These are phyloP conservation scores for Delonix regia DNA, from an alignment of 306 rosid species.

Conservation along the genomic window DNA sequence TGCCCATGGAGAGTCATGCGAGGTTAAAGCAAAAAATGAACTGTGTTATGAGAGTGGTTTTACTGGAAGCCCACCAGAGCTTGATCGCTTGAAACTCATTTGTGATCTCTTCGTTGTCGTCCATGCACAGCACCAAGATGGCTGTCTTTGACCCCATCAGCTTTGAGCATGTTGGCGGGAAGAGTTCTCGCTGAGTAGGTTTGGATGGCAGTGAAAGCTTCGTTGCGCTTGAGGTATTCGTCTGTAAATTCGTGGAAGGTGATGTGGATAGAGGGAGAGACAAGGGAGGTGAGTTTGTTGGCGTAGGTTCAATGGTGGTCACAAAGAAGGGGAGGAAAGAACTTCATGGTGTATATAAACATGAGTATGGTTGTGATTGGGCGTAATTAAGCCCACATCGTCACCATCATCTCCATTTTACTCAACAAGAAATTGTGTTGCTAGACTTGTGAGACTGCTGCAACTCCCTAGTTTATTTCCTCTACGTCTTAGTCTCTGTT, in stretches of 20 bases:
- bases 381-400: constrained; percentile 42
- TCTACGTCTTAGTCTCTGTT: too few species aligned
- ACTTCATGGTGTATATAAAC: constrained; percentile 43
- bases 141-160: constrained; percentile 46
- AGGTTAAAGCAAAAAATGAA: too few species aligned
- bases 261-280: constrained; percentile 58
- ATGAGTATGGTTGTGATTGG: constrained; percentile 43
- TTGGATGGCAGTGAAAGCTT: constrained; percentile 44
- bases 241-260: constrained; percentile 48
- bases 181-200: constrained; percentile 46
- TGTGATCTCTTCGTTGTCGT: constrained; percentile 55
- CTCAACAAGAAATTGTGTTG: too few species aligned
- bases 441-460: too few species aligned
- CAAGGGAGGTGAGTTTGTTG: constrained; percentile 2
- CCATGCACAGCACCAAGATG: constrained; percentile 52
- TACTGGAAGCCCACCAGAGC: constrained; percentile 54
- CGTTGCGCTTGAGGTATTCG: constrained; percentile 36
- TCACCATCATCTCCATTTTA: constrained; percentile 27
- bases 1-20: too few species aligned
- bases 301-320: constrained; percentile 14
- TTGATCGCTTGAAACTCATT: constrained; percentile 45
- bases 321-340: constrained; percentile 38
- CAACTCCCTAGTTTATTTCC: too few species aligned
- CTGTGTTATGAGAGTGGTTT: background rate
- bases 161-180: constrained; percentile 56